A percentile compares a stretch with the other conserved stretches of the same genome.
These are phyloP conservation scores for Eragrostis curvula DNA, from an alignment of 176 grass and related monocot genomes.

Conservation along the genomic window DNA sequence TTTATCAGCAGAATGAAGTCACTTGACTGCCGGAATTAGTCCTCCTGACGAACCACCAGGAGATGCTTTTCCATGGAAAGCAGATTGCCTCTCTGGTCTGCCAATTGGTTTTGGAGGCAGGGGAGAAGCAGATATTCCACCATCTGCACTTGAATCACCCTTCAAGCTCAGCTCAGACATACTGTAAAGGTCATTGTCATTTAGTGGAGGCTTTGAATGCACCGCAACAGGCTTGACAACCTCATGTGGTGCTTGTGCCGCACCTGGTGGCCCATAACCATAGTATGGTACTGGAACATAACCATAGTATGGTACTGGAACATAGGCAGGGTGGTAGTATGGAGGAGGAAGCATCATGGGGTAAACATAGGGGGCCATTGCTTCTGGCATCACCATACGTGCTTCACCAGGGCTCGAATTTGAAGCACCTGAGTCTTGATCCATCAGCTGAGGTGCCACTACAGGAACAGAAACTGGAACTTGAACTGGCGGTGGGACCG, in stretches of 20 bases:
- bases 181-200: conserved; percentile 53
- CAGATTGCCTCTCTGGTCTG: conserved; percentile 56
- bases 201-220: conserved; percentile 51
- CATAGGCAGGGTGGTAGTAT: conserved; percentile 36
- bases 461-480: conserved; percentile 16
- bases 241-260: conserved; percentile 43
- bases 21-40: conserved; percentile 49
- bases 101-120: conserved; percentile 45
- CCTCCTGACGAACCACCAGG: conserved; percentile 28
- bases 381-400: conserved; percentile 41
- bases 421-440: conserved; percentile 11
- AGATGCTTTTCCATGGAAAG: conserved; percentile 61
- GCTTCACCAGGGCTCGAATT: conserved; percentile 34
- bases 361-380: conserved; percentile 46
- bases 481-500: neutral
- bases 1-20: conserved; percentile 17
- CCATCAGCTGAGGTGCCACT: conserved; percentile 27
- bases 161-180: conserved; percentile 60
- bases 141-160: conserved; percentile 37
- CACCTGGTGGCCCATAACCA: conserved; percentile 43
- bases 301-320: conserved; percentile 42
- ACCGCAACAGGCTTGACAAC: conserved; percentile 55
- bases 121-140: neutral
- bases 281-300: conserved; percentile 48
- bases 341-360: conserved; percentile 54